Evolutionary conservation across 495 filamentous ascomycete species (phyloP), one percentile per base, ranked within the genome.

Genomic region (Talaromyces liani): DNA sequence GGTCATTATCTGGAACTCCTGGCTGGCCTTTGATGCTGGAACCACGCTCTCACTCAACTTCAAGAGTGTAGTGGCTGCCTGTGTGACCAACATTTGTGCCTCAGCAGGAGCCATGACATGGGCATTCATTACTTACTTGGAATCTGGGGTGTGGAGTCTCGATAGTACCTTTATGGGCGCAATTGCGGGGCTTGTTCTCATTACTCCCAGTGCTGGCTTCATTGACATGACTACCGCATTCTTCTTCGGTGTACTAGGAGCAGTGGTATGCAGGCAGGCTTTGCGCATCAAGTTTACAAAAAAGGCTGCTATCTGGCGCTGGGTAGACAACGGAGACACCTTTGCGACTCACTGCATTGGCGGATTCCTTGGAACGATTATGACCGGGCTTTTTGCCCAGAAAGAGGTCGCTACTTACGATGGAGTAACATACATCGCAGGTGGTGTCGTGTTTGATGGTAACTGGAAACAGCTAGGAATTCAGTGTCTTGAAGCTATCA

Each of bases 21-120:
- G 80, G 80, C 71, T 80, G 34, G 80, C 80, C 47, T 86, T 86
- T 71, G 84, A 85, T 65, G 80, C 78, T 2, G 80, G 80, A 12
- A 80, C 79, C 1, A 79, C 77, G 0, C 71, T 83, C 7, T 67
- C 67, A 1, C 65, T 77, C 2, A 81, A 79, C 65, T 77, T 81
- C 67, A 77, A 77, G 58, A 70, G 68, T 16, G 69, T 81, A 51
- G 80, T 82, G 78, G 76, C 79, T 6, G 67, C 75, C 47, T 79
- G 74, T 61, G 76, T 81, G 24, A 82, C 80, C 1, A 82, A 82
- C 59, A 69, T 82, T 12, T 80, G 77, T 65, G 80, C 80, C 24
- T 73, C 78, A 1, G 71, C 68, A 0, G 78, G 77, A 2, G 78
- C 76, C 1, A 64, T 83, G 29, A 79, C 79, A 12, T 83, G 80